phyloP scores from a whole-genome alignment of 2,329 filamentous ascomycete species.

The Alternaria sp. region DNA sequence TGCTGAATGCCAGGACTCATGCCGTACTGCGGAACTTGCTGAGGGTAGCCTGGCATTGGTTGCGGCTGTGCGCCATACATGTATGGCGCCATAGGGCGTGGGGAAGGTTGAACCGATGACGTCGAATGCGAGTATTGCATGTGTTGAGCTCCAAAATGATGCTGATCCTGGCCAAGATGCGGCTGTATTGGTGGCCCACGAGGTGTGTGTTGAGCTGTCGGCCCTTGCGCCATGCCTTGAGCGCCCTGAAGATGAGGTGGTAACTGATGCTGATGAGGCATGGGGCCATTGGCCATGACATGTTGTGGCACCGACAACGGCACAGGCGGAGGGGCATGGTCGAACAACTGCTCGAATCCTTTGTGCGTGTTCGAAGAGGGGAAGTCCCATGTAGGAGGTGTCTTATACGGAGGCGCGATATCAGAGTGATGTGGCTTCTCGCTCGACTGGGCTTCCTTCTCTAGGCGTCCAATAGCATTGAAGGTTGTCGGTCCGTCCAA shows the following conservation, averaged over 20 bases:
- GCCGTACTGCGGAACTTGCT: constrained; percentile 74
- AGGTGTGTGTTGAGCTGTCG: constrained; percentile 77
- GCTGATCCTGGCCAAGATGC: constrained; percentile 73
- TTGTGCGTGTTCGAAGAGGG: constrained; percentile 75
- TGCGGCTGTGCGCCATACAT: constrained; percentile 74
- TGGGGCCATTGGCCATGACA: constrained; percentile 67
- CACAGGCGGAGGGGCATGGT: constrained; percentile 65
- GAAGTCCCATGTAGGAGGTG: constrained; percentile 83
- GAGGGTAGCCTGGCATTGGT: constrained; percentile 56
- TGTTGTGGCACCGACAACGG: constrained; percentile 72
- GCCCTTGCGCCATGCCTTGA: constrained; percentile 71
- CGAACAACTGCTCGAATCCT: constrained; percentile 82
- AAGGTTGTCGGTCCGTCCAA: constrained; percentile 65
- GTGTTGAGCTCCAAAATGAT: constrained; percentile 80
- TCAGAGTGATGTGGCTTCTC: constrained; percentile 73
- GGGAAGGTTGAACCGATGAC: constrained; percentile 82
- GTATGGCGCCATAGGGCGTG: constrained; percentile 74
- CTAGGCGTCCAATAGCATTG: constrained; percentile 73
- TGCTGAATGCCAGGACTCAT: constrained; percentile 74
- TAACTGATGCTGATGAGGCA: constrained; percentile 83
- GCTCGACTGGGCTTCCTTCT: constrained; percentile 66
- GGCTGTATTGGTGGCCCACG: constrained; percentile 80
- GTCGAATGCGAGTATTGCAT: constrained; percentile 87
- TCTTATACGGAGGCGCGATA: constrained; percentile 85
- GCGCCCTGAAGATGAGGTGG: constrained; percentile 80